These are phyloP conservation scores for Thymus quinquecostatus DNA, from an alignment of 257 asterid genomes.

Conservation along the genomic window DNA sequence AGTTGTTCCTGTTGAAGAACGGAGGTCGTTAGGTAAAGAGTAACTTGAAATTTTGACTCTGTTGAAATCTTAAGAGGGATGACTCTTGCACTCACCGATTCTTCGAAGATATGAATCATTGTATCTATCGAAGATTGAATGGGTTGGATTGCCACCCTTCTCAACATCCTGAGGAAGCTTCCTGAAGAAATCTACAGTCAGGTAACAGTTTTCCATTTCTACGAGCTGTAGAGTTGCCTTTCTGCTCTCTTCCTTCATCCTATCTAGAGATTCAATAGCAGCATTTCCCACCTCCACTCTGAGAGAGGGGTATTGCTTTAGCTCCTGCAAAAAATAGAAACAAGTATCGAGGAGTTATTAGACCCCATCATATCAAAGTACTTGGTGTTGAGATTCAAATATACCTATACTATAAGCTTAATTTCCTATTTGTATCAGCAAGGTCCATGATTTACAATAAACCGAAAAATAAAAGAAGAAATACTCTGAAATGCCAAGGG, in stretches of 20 bases:
- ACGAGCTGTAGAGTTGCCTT: conserved; percentile 91
- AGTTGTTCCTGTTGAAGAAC: conserved; percentile 64
- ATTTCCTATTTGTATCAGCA: background rate
- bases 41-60: background rate
- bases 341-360: conserved; percentile 19
- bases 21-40: background rate
- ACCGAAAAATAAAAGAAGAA: background rate
- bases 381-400: background rate
- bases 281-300: conserved; percentile 87
- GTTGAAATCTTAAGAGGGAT: background rate
- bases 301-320: conserved; percentile 94
- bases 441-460: background rate
- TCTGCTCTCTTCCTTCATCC: conserved; percentile 97
- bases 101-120: conserved; percentile 91
- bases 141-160: conserved; percentile 99
- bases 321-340: conserved; percentile 61
- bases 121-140: conserved; percentile 92
- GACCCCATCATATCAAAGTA: background rate
- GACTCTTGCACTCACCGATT: conserved; percentile 58
- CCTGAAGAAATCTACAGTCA: conserved; percentile 95
- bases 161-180: conserved; percentile 99
- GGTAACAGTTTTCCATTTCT: conserved; percentile 91
- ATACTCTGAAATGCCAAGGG: conserved; percentile 9
- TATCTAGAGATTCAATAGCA: conserved; percentile 85
- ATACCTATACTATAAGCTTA: background rate